Evolutionary conservation across 2,329 filamentous ascomycete genomes (phyloP), one percentile per base, ranked within the genome.

Genomic region (Pseudogymnoascus sp.): DNA sequence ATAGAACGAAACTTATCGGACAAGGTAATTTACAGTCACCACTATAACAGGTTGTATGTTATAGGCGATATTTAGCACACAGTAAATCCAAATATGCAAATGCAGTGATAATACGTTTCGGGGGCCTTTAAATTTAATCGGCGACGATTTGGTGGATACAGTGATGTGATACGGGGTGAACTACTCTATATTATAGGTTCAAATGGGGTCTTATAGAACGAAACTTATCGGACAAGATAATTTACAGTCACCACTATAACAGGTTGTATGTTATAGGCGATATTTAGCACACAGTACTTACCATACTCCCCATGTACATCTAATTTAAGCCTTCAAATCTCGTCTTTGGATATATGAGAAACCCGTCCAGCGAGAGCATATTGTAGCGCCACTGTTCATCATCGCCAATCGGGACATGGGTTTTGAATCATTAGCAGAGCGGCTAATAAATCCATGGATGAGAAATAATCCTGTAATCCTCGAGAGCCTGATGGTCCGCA

Each of bases 331-430:
- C 64, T 72, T 72, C 68, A 49, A 75, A 72, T 61, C 67, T 75
- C 16, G 74, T 76, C 16, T 43, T 64, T 21, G 70, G 69, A 64
- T 75, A 70, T n/a, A 76, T 63, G 5, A 76, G 70, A 11, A 75
- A 69, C 19, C 71, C 72, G 68, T 78, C 75, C 23, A 78, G 63
- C 23, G 65, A 68, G 61, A 73, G 66, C 71, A 77, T 74, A 4
- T 74, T 73, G 63, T 78, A 78, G 31, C 68, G 68, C 62, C 76
- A 74, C 19, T 60, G 64, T 65, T 77, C 73, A 66, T 77, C 69
- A 64, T 76, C 72, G 6, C 59, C 43, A 60, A 78, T 76, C 12
- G 74, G 74, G 31, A 71, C 66, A 23, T 74, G 69, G 66, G 19
- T 19, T 69, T 59, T 1, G 71, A 69, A 65, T 67, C 67, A 67